These are phyloP conservation scores for Vanilla planifolia DNA, from an alignment of 106 monocot genomes.

Conservation along the genomic window DNA sequence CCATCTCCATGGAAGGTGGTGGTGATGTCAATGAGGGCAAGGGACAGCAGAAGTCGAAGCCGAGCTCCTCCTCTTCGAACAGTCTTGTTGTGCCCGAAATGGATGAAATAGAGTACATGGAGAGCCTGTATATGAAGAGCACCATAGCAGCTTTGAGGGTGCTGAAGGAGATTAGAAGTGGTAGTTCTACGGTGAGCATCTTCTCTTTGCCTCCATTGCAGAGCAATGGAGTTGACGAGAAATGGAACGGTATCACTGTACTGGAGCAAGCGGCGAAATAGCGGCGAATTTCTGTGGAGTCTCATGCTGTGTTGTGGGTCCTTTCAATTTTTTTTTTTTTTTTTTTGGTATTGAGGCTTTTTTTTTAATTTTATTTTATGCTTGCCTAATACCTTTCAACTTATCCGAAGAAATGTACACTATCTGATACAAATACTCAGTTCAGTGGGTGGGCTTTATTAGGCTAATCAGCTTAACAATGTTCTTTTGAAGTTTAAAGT, in stretches of 20 bases:
- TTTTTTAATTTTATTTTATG: background rate
- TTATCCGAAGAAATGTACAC: background rate
- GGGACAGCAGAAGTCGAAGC: background rate
- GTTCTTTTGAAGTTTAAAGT: no score
- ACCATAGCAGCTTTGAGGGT: conserved; percentile 54
- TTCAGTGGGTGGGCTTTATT: background rate
- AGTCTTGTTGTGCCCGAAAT: conserved; percentile 33
- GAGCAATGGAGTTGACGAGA: conserved; percentile 22
- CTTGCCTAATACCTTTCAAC: background rate
- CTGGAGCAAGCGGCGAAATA: conserved; percentile 48
- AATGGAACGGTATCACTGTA: conserved; percentile 33
- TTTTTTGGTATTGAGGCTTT: background rate
- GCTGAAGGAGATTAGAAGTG: conserved; percentile 63
- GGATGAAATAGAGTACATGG: conserved; percentile 64
- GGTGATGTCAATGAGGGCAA: background rate
- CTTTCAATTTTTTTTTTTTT: no score
- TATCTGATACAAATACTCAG: background rate
- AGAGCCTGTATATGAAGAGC: conserved; percentile 78
- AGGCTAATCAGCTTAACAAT: background rate
- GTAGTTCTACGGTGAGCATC: conserved; percentile 74
- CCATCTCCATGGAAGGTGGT: conserved; percentile 6
- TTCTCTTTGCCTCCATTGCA: conserved; percentile 77
- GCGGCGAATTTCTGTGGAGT: background rate
- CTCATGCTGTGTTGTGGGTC: background rate
- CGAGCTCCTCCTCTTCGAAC: conserved; percentile 14